phyloP scores from a whole-genome alignment of 805 yeast species.

The Kregervanrija pseudodelftensis region DNA sequence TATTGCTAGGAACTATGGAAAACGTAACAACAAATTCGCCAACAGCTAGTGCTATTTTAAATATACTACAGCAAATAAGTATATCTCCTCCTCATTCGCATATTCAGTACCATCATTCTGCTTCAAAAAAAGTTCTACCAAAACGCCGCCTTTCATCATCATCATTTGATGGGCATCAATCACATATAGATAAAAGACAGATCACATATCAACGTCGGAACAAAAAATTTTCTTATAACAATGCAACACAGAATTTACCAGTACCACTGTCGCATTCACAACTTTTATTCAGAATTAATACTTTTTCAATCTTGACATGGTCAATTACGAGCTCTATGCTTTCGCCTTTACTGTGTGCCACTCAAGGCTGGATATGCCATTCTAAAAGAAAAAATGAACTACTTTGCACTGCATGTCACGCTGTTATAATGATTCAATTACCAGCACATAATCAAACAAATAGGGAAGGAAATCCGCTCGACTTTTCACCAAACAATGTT shows the following conservation, averaged over 20 bases:
- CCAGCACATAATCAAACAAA: not conserved
- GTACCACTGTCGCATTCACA: constrained; percentile 8
- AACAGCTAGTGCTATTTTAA: constrained; percentile 10
- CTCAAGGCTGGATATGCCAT: constrained; percentile 48
- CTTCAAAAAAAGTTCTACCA: constrained; percentile 4
- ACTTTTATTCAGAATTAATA: constrained; percentile 35
- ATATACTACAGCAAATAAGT: constrained; percentile 9
- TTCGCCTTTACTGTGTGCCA: constrained; percentile 41
- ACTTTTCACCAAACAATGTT: not conserved
- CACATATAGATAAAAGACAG: constrained; percentile 4
- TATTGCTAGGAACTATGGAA: not conserved
- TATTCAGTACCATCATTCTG: constrained; percentile 5
- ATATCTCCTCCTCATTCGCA: constrained; percentile 5
- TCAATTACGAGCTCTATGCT: constrained; percentile 26
- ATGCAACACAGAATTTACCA: constrained; percentile 1
- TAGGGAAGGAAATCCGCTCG: no score
- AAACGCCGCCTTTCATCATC: constrained; percentile 10
- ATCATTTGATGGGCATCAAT: constrained; percentile 15
- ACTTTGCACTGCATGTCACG: constrained; percentile 28
- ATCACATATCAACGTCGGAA: constrained; percentile 4
- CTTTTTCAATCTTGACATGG: constrained; percentile 45
- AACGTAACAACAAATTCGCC: constrained; percentile 1
- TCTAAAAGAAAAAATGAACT: constrained; percentile 26
- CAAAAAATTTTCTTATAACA: not conserved
- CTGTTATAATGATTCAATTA: constrained; percentile 21